These are phyloP conservation scores for Fraxinus sp. DNA, from an alignment of 305 asterid genomes.

Conservation along the genomic window DNA sequence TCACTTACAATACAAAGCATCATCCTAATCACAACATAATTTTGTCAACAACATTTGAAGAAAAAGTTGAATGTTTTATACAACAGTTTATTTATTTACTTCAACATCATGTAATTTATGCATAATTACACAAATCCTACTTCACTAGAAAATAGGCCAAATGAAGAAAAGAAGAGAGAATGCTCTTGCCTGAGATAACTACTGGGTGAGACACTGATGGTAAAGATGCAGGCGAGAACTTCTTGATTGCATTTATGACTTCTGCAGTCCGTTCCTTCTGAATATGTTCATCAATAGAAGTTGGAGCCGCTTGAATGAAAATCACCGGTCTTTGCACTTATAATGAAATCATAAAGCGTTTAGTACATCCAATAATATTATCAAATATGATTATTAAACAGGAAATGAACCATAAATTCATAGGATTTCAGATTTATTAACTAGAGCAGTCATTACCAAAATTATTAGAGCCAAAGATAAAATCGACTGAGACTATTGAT, in stretches of 20 bases:
- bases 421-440: neutral
- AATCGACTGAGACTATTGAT: neutral
- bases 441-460: neutral
- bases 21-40: slow-evolving; percentile 9
- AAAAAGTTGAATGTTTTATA: neutral
- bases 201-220: slow-evolving; percentile 9
- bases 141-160: neutral
- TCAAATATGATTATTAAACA: neutral
- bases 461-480: neutral
- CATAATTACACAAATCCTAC: neutral
- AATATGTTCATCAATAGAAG: slow-evolving; percentile 7
- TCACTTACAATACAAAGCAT: slow-evolving; percentile 5
- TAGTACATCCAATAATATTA: neutral
- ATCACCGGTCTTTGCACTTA: neutral
- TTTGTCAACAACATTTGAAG: neutral
- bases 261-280: slow-evolving; percentile 23
- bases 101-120: neutral
- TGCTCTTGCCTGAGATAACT: slow-evolving; percentile 37
- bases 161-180: neutral
- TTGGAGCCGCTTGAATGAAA: slow-evolving; percentile 21
- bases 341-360: slow-evolving; percentile 25
- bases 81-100: neutral
- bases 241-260: slow-evolving; percentile 20
- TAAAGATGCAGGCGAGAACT: slow-evolving; percentile 13
- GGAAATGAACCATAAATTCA: neutral